A percentile compares a stretch with the other conserved stretches of the same genome.
phyloP scores from a whole-genome alignment of 768 basidiomycete species.

The Boletus rubropictus region DNA sequence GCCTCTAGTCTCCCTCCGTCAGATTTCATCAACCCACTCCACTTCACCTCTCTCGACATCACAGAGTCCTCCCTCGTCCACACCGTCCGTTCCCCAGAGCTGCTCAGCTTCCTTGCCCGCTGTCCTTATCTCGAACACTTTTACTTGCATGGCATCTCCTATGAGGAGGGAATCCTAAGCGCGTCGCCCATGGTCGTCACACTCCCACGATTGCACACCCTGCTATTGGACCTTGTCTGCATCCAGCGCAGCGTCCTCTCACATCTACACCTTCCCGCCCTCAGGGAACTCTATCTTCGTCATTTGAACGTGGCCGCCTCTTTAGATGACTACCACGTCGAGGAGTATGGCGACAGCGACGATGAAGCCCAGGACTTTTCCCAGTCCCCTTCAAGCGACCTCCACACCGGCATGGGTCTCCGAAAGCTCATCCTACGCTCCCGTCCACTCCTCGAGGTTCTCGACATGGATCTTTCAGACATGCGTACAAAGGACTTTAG shows the following conservation, averaged over 20 bases:
- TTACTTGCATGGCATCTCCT: conserved; percentile 49
- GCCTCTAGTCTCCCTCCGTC: conserved; percentile 46
- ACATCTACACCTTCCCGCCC: conserved; percentile 53
- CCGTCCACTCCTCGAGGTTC: conserved; percentile 54
- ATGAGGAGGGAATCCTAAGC: conserved; percentile 34
- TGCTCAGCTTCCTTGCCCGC: conserved; percentile 55
- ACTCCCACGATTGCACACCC: conserved; percentile 54
- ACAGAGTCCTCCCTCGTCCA: conserved; percentile 40
- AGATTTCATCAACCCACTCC: conserved; percentile 40
- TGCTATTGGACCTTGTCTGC: conserved; percentile 55
- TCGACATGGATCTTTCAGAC: conserved; percentile 79
- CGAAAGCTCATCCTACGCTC: conserved; percentile 57
- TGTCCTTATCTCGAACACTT: conserved; percentile 60
- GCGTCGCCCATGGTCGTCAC: conserved; percentile 36
- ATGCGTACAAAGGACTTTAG: conserved; percentile 79
- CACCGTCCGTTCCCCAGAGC: conserved; percentile 40
- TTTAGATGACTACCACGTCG: conserved; percentile 26
- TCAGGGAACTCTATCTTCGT: conserved; percentile 56
- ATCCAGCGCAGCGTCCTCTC: conserved; percentile 62
- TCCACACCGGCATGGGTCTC: conserved; percentile 75
- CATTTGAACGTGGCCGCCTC: conserved; percentile 61
- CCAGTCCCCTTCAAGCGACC: conserved; percentile 71
- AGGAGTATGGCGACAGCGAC: conserved; percentile 64
- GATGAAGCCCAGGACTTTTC: conserved; percentile 72
- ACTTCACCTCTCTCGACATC: conserved; percentile 54